These are phyloP conservation scores for Wickerhamiella parazyma DNA, from an alignment of 805 yeast species.

Conservation along the genomic window DNA sequence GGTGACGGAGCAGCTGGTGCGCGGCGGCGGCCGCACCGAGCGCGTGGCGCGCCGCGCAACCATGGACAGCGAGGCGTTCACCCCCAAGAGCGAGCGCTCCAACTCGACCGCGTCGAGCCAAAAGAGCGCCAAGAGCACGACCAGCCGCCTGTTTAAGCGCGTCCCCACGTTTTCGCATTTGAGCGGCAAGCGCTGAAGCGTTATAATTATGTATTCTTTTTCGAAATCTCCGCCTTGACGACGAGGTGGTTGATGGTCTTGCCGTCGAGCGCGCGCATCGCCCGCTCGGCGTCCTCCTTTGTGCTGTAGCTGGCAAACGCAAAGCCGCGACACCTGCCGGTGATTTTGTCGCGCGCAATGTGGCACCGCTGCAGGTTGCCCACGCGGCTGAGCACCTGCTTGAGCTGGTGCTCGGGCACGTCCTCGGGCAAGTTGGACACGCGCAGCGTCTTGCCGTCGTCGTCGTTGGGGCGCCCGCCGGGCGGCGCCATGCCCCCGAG, in stretches of 20 bases:
- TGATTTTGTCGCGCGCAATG: slow-evolving; percentile 79
- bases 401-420: slow-evolving; percentile 69
- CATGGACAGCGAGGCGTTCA: neutral
- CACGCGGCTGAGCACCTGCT: slow-evolving; percentile 55
- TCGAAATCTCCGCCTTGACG: slow-evolving; percentile 34
- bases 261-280: slow-evolving; percentile 67
- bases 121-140: slow-evolving; percentile 1
- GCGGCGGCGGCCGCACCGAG: slow-evolving; percentile 1
- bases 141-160: slow-evolving; percentile 1
- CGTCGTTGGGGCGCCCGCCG: slow-evolving; percentile 27
- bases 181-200: neutral
- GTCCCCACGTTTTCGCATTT: slow-evolving; percentile 4
- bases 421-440: slow-evolving; percentile 80
- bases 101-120: slow-evolving; percentile 3
- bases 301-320: slow-evolving; percentile 76
- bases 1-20: slow-evolving; percentile 19
- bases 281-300: slow-evolving; percentile 51
- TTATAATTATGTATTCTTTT: slow-evolving; percentile 16
- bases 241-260: slow-evolving; percentile 87
- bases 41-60: slow-evolving; percentile 6
- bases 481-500: slow-evolving; percentile 18
- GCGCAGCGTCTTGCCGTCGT: slow-evolving; percentile 74
- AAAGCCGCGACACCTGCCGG: slow-evolving; percentile 89
- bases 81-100: slow-evolving; percentile 1
- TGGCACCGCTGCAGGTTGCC: slow-evolving; percentile 60